phyloP scores from a whole-genome alignment of 164 flowering plant species.

The Umbellularia californica region DNA sequence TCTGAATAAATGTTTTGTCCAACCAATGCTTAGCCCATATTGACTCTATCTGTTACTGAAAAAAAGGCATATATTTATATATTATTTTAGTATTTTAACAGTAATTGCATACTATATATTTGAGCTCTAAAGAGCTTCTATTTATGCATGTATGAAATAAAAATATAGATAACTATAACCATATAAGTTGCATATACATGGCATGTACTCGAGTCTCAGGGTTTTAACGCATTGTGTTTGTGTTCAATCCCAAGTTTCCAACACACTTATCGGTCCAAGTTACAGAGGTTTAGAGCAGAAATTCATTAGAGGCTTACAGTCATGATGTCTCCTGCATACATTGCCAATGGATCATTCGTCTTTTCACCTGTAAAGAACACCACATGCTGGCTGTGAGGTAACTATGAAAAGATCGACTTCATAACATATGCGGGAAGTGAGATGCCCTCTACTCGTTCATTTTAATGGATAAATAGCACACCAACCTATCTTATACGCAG shows the following conservation, averaged over 20 bases:
- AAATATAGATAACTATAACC: too few species aligned
- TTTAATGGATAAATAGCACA: background rate
- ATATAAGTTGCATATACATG: too few species aligned
- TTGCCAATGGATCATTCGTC: constrained; percentile 88
- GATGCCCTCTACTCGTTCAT: constrained; percentile 6
- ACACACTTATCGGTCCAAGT: background rate
- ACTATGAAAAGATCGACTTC: background rate
- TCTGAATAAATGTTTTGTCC: background rate
- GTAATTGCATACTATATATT: background rate
- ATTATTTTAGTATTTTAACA: background rate
- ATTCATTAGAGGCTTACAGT: constrained; percentile 57
- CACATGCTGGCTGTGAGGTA: background rate
- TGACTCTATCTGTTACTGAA: background rate
- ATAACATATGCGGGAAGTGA: background rate
- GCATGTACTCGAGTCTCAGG: too few species aligned
- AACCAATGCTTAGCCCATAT: background rate
- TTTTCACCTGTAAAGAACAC: constrained; percentile 65
- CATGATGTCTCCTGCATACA: constrained; percentile 99
- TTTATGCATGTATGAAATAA: too few species aligned
- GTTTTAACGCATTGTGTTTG: background rate
- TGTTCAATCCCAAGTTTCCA: background rate
- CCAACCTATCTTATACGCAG: constrained; percentile 84
- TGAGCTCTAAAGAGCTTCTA: background rate
- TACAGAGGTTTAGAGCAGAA: background rate
- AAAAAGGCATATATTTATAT: background rate